Base-by-base conservation (phyloP, 495 filamentous ascomycete species). In the Choiromyces venosus region DNA sequence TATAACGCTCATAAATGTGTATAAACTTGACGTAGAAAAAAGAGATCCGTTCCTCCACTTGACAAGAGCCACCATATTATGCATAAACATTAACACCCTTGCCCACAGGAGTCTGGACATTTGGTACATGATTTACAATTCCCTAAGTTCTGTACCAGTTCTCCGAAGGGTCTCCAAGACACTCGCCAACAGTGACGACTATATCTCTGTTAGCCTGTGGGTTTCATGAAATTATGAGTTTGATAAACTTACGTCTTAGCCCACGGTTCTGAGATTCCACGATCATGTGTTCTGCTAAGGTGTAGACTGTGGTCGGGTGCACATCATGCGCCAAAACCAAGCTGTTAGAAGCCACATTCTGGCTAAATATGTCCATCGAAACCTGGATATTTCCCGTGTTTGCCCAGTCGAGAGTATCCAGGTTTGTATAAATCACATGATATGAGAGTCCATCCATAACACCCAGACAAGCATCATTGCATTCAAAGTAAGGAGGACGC, bases 151-250 rank as follows among this genome's bases (percentile, higher is more conserved):
- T 85, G 80, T 91, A 96, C 92, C 92, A 96, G 79, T 91, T 89
- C 16, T 86, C 86, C 1, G 83, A 77, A 1, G 91, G 87, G 78
- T 94, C 91, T 19, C 87, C 89, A 38, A 94, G 84, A 82, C 92
- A 94, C 78, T 92, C 87, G 4, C 91, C 92, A n/a, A 92, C 87
- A 37, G 92, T 91, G 44, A 91, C 89, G 16, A 87, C 84, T 69
- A 83, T 84, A 79, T 86, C 91, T 1, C 89, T 89, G 18, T 87
- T 83, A 14, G 81, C 73, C 65, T 74, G 82, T 18, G 90, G 16
- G 1, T 16, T 29, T 33, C 40, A 69, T 35, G 1, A 39, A 16
- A 61, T 33, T 9, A 4, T 1, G 37, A 19, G 10, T 9, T 36
- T 66, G 19, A 37, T 8, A 36, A 40, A 37, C 75, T 65, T 70